Percentiles rank a stretch among this genome's conserved stretches.
phyloP scores from a whole-genome alignment of 768 basidiomycete genomes.

The Tulasnella sp. region DNA sequence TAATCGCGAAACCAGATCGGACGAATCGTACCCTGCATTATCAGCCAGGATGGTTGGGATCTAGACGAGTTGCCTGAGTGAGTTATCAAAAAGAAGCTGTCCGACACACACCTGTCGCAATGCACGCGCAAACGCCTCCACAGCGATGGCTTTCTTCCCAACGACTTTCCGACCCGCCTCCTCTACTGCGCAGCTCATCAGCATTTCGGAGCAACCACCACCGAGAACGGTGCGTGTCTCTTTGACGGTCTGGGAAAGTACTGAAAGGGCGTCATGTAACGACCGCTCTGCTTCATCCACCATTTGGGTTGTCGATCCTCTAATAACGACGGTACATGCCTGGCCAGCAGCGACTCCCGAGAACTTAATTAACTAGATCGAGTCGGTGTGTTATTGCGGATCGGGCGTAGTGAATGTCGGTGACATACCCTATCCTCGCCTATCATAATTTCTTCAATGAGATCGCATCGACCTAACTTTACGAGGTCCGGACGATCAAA shows the following conservation, averaged over 20 bases:
- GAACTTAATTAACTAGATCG: constrained; percentile 85
- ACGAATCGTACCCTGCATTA: constrained; percentile 97
- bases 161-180: constrained; percentile 70
- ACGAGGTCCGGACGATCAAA: constrained; percentile 89
- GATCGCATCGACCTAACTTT: constrained; percentile 81
- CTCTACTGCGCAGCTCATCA: constrained; percentile 92
- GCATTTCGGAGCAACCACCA: constrained; percentile 96
- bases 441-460: constrained; percentile 98
- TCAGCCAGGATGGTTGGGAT: constrained; percentile 96
- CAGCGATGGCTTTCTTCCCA: constrained; percentile 93
- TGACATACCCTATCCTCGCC: constrained; percentile 86
- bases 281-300: constrained; percentile 98
- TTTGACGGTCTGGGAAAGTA: constrained; percentile 93
- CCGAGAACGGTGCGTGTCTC: constrained; percentile 91
- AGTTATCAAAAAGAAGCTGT: background rate
- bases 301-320: constrained; percentile 97
- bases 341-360: constrained; percentile 96
- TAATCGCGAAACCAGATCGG: constrained; percentile 79
- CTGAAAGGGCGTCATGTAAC: constrained; percentile 92
- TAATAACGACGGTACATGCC: constrained; percentile 94
- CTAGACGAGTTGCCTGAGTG: constrained; percentile 26
- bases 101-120: constrained; percentile 43
- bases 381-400: background rate
- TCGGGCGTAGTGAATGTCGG: background rate
- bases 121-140: constrained; percentile 81